Conservation (phyloP, 75 land plant species). For the Cunninghamia lanceolata region DNA sequence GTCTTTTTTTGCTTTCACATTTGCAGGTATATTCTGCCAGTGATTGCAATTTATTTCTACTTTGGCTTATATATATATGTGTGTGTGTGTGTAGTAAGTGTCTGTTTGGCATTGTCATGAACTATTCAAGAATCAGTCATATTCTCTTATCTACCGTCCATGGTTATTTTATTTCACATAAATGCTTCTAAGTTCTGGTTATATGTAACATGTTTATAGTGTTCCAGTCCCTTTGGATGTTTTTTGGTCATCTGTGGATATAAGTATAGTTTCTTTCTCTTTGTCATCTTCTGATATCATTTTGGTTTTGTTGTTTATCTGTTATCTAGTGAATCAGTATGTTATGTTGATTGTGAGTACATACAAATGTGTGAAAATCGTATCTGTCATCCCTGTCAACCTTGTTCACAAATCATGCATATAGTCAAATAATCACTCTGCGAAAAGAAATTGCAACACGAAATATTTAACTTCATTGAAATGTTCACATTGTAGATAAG, state of each 20-base stretch:
- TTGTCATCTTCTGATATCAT: background rate
- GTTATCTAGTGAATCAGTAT: background rate
- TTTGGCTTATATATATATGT: background rate
- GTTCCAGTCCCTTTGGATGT: background rate
- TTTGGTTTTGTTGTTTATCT: background rate
- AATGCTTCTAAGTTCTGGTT: background rate
- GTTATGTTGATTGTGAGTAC: background rate
- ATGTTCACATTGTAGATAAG: background rate
- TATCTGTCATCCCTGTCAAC: background rate
- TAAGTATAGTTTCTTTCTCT: background rate
- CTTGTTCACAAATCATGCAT: background rate
- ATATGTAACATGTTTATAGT: background rate
- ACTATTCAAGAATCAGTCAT: background rate
- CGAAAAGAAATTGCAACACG: background rate
- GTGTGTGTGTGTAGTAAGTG: background rate
- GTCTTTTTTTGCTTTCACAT: background rate
- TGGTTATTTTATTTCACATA: background rate
- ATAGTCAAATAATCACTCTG: background rate
- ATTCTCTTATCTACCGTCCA: background rate
- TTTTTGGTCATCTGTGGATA: background rate
- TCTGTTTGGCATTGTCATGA: background rate
- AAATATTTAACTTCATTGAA: background rate
- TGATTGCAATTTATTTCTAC: background rate
- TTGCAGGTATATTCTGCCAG: background rate
- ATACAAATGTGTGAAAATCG: background rate